Conservation (phyloP, 495 filamentous ascomycete species). For the Acidomyces sp. region DNA sequence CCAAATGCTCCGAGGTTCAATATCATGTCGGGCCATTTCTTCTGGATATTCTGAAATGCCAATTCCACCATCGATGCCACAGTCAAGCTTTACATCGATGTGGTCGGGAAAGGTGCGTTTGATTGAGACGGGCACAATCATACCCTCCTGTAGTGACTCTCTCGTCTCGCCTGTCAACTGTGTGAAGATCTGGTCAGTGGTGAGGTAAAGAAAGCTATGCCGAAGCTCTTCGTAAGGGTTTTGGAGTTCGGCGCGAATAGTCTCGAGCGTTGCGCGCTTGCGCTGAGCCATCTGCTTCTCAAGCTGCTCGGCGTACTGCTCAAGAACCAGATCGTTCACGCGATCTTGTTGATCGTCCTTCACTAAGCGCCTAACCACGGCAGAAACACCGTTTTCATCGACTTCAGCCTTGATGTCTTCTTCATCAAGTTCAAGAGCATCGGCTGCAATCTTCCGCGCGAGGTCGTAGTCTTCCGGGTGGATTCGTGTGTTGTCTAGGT, state of each 20-base stretch:
- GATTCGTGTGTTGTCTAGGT: constrained; percentile 88
- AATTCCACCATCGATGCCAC: constrained; percentile 80
- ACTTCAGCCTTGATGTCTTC: constrained; percentile 93
- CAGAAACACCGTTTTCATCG: constrained; percentile 69
- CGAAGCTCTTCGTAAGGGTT: constrained; percentile 89
- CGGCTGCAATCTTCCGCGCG: constrained; percentile 93
- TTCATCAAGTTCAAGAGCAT: constrained; percentile 90
- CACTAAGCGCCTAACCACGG: constrained; percentile 83
- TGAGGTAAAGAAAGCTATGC: constrained; percentile 58
- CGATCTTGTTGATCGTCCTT: constrained; percentile 83
- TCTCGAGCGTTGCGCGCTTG: constrained; percentile 92
- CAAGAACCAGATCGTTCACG: constrained; percentile 88
- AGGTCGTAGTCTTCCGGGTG: constrained; percentile 98
- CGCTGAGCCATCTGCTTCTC: constrained; percentile 84
- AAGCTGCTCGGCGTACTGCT: constrained; percentile 92
- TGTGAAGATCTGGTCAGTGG: constrained; percentile 76
- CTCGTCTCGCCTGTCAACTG: constrained; percentile 91
- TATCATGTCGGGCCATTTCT: constrained; percentile 38
- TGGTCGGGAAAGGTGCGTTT: constrained; percentile 81
- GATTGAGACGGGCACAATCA: constrained; percentile 84
- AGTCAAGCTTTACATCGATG: constrained; percentile 83
- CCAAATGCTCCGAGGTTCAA: constrained; percentile 42
- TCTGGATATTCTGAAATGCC: constrained; percentile 58
- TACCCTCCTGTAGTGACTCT: constrained; percentile 68
- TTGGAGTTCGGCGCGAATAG: constrained; percentile 84